These are phyloP conservation scores for Fraxinus platypoda DNA, from an alignment of 305 asterid species.

Conservation along the genomic window DNA sequence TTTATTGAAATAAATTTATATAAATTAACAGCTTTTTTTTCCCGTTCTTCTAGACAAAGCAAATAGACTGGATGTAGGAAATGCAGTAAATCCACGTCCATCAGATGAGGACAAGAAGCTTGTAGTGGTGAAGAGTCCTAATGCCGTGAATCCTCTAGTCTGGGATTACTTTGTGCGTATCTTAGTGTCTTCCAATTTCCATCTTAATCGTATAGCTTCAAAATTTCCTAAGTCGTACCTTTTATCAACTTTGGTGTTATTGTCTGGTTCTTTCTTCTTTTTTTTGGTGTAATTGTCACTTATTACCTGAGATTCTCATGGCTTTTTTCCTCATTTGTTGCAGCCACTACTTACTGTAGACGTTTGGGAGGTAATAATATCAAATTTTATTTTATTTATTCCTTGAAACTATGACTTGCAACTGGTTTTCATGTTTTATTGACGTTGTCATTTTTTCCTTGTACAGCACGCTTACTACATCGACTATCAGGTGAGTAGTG, in stretches of 20 bases:
- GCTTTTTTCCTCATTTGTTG: slow-evolving; percentile 28
- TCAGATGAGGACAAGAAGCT: slow-evolving; percentile 84
- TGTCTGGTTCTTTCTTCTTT: background rate
- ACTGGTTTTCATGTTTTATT: slow-evolving; percentile 19
- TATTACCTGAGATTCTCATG: slow-evolving; percentile 3
- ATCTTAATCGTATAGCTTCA: background rate
- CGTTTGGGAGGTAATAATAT: slow-evolving; percentile 86
- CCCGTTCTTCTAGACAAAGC: slow-evolving; percentile 57
- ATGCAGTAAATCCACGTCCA: slow-evolving; percentile 75
- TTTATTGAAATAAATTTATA: background rate
- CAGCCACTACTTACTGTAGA: slow-evolving; percentile 96
- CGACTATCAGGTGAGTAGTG: slow-evolving; percentile 66
- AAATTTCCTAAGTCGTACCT: background rate
- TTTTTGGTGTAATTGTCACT: background rate
- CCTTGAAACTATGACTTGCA: background rate
- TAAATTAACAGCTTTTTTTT: slow-evolving; percentile 8
- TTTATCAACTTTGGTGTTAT: background rate
- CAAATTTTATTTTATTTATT: background rate
- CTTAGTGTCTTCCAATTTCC: background rate
- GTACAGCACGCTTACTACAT: slow-evolving; percentile 92
- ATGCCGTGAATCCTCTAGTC: slow-evolving; percentile 91
- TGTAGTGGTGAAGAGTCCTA: slow-evolving; percentile 84
- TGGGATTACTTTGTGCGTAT: slow-evolving; percentile 86
- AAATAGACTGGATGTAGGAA: slow-evolving; percentile 71
- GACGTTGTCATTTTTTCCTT: slow-evolving; percentile 15